A percentile compares a stretch with the other conserved stretches of the same genome.
Conservation (phyloP, 2,329 filamentous ascomycete genomes). For the Alternaria arborescens region DNA sequence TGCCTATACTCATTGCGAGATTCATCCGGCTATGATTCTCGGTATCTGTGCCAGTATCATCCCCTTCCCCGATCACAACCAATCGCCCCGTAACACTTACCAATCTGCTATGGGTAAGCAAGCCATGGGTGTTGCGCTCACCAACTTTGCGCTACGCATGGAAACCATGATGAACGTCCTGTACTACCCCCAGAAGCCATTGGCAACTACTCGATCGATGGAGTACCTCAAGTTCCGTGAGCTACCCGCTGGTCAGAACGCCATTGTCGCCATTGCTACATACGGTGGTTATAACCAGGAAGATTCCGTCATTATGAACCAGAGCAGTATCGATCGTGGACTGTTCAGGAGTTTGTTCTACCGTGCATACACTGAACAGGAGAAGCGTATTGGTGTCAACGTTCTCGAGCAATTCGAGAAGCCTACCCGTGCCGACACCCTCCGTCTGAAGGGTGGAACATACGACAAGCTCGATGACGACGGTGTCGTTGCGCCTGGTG, state of each 20-base stretch:
- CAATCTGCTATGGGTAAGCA: slow-evolving; percentile 99
- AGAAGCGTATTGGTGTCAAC: slow-evolving; percentile 94
- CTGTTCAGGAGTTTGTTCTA: slow-evolving; percentile 98
- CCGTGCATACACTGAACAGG: slow-evolving; percentile 94
- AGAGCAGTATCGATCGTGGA: slow-evolving; percentile 97
- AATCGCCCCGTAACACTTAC: slow-evolving; percentile 98
- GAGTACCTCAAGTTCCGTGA: slow-evolving; percentile 99
- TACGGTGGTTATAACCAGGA: slow-evolving; percentile 99
- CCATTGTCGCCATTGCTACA: slow-evolving; percentile 95
- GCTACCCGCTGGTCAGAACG: slow-evolving; percentile 94
- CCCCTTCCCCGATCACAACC: slow-evolving; percentile 98
- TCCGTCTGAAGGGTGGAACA: slow-evolving; percentile 91
- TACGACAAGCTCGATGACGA: slow-evolving; percentile 98
- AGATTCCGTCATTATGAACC: slow-evolving; percentile 99
- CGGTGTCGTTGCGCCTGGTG: slow-evolving; percentile 90
- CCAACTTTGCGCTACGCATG: slow-evolving; percentile 96
- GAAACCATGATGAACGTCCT: slow-evolving; percentile 99
- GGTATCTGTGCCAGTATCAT: slow-evolving; percentile 99
- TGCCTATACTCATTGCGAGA: slow-evolving; percentile 97
- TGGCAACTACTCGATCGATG: slow-evolving; percentile 97
- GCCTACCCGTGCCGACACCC: slow-evolving; percentile 84
- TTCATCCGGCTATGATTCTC: slow-evolving; percentile 98
- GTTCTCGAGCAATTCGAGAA: slow-evolving; percentile 96
- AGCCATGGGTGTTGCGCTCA: slow-evolving; percentile 98
- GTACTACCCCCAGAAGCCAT: slow-evolving; percentile 97